Conservation (phyloP, 31 red algal species). For the Bonnemaisonia californica region DNA sequence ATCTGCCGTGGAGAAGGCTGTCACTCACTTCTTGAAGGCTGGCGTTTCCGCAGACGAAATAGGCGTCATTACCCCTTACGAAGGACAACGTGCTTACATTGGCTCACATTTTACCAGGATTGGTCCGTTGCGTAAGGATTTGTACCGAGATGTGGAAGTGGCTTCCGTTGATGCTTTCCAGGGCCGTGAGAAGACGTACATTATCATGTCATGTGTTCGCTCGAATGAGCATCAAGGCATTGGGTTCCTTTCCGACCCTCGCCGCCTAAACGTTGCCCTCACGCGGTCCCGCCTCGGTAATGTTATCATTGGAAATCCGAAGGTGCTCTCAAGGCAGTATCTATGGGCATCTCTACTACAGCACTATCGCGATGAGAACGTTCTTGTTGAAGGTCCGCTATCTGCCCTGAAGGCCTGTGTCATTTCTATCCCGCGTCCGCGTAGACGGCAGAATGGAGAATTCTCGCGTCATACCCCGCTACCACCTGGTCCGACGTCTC, state of each 20-base stretch:
- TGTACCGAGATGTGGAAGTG: conserved; percentile 89
- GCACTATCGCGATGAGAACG: conserved; percentile 71
- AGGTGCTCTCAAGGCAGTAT: conserved; percentile 76
- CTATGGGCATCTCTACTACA: conserved; percentile 82
- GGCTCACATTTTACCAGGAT: conserved; percentile 83
- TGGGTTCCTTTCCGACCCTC: conserved; percentile 84
- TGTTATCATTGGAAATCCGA: conserved; percentile 88
- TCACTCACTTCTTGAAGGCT: conserved; percentile 80
- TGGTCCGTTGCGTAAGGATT: conserved; percentile 78
- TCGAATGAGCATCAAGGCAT: conserved; percentile 94
- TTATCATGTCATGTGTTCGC: conserved; percentile 88
- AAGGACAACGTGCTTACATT: conserved; percentile 90
- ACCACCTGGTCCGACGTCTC: conserved; percentile 49
- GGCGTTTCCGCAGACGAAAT: conserved; percentile 78
- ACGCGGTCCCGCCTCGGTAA: conserved; percentile 80
- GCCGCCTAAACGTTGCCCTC: conserved; percentile 87
- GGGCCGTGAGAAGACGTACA: conserved; percentile 86
- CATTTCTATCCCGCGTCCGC: conserved; percentile 72
- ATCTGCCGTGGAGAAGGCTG: conserved; percentile 70
- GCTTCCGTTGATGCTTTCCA: conserved; percentile 96
- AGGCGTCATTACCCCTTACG: conserved; percentile 94
- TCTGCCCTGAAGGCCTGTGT: conserved; percentile 73
- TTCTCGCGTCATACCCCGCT: conserved; percentile 66
- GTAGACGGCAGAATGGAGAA: conserved; percentile 69
- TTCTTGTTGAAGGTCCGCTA: conserved; percentile 86